These are phyloP conservation scores for Boletus barrowsii DNA, from an alignment of 768 basidiomycete genomes.

Conservation along the genomic window DNA sequence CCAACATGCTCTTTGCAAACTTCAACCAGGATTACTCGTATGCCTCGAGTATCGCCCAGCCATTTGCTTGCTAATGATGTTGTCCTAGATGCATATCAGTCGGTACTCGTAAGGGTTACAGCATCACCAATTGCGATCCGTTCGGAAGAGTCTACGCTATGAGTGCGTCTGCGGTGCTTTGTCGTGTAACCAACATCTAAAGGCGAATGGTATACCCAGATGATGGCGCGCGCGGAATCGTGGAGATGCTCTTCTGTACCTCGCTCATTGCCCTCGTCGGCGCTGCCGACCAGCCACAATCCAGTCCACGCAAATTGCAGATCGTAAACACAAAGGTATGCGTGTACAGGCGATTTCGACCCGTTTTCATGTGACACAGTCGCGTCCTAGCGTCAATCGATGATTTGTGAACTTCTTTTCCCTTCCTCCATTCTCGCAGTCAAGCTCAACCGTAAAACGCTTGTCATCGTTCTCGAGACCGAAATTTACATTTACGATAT, in stretches of 20 bases:
- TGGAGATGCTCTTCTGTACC: constrained; percentile 99
- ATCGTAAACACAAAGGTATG: constrained; percentile 97
- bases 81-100: constrained; percentile 78
- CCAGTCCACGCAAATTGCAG: constrained; percentile 90
- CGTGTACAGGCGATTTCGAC: background rate
- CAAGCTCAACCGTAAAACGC: constrained; percentile 94
- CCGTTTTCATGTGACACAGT: background rate
- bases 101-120: constrained; percentile 93
- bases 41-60: constrained; percentile 19
- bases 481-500: constrained; percentile 99
- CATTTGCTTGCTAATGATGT: constrained; percentile 1
- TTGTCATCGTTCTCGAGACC: constrained; percentile 93
- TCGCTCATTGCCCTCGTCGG: constrained; percentile 96
- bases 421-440: constrained; percentile 96
- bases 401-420: constrained; percentile 98
- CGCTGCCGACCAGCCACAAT: constrained; percentile 87
- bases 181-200: background rate
- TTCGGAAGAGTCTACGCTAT: constrained; percentile 94
- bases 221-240: constrained; percentile 92
- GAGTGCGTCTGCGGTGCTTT: constrained; percentile 57
- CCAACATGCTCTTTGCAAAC: constrained; percentile 79
- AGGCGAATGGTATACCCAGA: constrained; percentile 41
- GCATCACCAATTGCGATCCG: constrained; percentile 97
- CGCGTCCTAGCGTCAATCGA: constrained; percentile 77
- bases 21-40: constrained; percentile 99